These are phyloP conservation scores for Suillus americanus DNA, from an alignment of 768 basidiomycete species.

Conservation along the genomic window DNA sequence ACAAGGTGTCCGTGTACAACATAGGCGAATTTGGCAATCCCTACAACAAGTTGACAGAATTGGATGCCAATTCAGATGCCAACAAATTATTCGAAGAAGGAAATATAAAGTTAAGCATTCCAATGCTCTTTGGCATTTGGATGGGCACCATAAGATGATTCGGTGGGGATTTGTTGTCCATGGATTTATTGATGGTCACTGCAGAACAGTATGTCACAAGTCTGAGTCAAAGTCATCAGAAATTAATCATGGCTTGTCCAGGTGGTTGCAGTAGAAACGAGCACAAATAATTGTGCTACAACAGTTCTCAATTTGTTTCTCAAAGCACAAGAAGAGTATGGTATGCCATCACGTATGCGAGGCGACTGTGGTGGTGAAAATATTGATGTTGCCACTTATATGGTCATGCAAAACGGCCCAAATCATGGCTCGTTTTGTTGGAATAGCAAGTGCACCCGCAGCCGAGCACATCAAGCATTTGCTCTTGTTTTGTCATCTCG, in stretches of 20 bases:
- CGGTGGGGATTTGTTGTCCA: conserved; percentile 25
- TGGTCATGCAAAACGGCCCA: too few relatives aligned
- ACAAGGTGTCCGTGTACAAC: conserved; percentile 17
- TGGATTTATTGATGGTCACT: conserved; percentile 28
- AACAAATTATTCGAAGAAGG: neutral
- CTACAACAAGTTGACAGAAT: conserved; percentile 15
- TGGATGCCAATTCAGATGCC: neutral
- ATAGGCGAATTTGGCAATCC: conserved; percentile 3
- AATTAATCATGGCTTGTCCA: too few relatives aligned
- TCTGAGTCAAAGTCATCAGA: too few relatives aligned
- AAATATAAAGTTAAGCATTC: conserved; percentile 12
- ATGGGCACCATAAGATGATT: conserved; percentile 27
- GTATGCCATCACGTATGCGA: conserved; percentile 22
- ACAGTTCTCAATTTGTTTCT: conserved; percentile 7
- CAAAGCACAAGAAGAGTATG: conserved; percentile 11
- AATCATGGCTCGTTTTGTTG: too few relatives aligned
- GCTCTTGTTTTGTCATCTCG: too few relatives aligned
- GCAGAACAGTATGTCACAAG: conserved; percentile 23
- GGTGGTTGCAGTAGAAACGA: too few relatives aligned
- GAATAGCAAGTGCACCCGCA: too few relatives aligned
- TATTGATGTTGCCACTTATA: too few relatives aligned
- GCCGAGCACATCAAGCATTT: too few relatives aligned
- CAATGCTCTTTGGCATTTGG: conserved; percentile 25
- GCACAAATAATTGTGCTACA: too few relatives aligned
- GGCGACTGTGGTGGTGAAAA: too few relatives aligned